Conservation (phyloP, 257 asterid genomes). For the Solanum habrochaites region DNA sequence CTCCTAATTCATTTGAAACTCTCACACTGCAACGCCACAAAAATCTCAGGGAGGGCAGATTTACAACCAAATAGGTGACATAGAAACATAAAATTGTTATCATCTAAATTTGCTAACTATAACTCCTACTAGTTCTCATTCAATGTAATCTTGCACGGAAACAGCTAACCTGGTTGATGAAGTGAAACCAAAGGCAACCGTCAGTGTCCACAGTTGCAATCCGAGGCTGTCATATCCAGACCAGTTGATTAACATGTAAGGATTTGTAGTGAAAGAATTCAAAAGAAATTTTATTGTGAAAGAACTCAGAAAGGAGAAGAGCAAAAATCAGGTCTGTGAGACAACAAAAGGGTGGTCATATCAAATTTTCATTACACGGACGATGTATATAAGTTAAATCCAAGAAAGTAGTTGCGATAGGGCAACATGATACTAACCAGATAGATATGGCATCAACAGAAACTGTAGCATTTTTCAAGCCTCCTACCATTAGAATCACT, state of each 20-base stretch:
- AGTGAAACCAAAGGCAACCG: slow-evolving; percentile 68
- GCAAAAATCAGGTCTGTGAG: background rate
- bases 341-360: background rate
- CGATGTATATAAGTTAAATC: background rate
- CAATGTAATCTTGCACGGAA: background rate
- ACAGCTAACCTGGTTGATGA: slow-evolving; percentile 26
- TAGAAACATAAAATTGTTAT: background rate
- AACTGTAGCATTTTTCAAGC: slow-evolving; percentile 25
- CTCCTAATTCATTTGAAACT: slow-evolving; percentile 36
- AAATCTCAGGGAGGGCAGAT: background rate
- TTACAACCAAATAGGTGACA: background rate
- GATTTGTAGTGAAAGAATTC: background rate
- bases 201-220: slow-evolving; percentile 59
- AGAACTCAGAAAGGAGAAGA: background rate
- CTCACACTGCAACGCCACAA: slow-evolving; percentile 14
- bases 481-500: slow-evolving; percentile 34
- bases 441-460: slow-evolving; percentile 31
- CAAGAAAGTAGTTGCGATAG: background rate
- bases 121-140: background rate
- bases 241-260: background rate
- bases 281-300: background rate
- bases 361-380: background rate
- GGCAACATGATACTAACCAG: slow-evolving; percentile 15
- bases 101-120: background rate
- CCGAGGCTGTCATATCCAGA: slow-evolving; percentile 39